Conservation (phyloP, 805 yeast genomes). For the Teunomyces panamensis region DNA sequence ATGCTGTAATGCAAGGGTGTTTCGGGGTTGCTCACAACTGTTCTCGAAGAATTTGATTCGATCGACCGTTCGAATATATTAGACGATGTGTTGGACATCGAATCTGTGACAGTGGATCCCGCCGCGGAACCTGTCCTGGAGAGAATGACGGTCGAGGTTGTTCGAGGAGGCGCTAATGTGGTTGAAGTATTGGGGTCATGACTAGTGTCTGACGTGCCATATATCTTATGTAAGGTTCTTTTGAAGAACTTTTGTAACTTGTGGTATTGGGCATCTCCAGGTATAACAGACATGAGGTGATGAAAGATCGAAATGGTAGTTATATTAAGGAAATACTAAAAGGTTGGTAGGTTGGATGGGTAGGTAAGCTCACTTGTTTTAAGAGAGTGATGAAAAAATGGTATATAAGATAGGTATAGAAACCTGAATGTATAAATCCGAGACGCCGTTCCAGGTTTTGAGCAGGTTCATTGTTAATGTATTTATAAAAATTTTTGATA, state of each 20-base stretch:
- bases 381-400: not conserved
- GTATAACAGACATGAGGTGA: not conserved
- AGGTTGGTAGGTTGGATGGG: not conserved
- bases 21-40: constrained; percentile 11
- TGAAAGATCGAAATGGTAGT: not conserved
- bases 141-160: not conserved
- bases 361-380: not conserved
- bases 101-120: not conserved
- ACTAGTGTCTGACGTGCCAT: not conserved
- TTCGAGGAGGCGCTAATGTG: not conserved
- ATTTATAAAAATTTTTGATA: constrained; percentile 1
- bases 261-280: constrained; percentile 1
- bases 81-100: constrained; percentile 1
- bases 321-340: not conserved
- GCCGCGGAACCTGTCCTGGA: not conserved
- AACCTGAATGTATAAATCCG: not conserved
- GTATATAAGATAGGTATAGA: not conserved
- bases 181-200: not conserved
- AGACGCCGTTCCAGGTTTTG: not conserved
- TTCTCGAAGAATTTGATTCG: constrained; percentile 7
- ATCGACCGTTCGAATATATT: constrained; percentile 12
- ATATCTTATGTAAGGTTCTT: constrained; percentile 9
- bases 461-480: not conserved
- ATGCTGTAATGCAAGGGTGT: constrained; percentile 23
- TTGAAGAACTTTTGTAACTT: constrained; percentile 7